Evolutionary conservation across 768 basidiomycete species (phyloP), one percentile per base, ranked within the genome.

Genomic region (Naganishia onofrii): DNA sequence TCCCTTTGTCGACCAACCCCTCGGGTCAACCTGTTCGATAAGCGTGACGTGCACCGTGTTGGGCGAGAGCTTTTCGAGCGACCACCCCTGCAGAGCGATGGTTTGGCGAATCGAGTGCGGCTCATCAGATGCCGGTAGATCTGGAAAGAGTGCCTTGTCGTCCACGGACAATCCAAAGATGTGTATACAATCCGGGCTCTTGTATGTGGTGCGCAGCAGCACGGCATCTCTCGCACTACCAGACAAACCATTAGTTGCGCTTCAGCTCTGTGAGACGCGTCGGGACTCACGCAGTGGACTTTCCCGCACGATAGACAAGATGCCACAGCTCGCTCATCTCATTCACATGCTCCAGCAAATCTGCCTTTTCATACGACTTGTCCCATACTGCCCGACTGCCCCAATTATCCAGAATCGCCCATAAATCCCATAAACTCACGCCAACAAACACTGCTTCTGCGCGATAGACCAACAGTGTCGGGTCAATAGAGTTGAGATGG

Each of bases 51-150:
- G 87, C 0, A 94, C 96, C 1, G 96, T 98, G 2, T 88, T 97
- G 0, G 95, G 96, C 0, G 94, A 97, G 10, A 99, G 84, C 0
- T 90, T 86, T 81, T 98, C 95, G 74, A 99, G 93, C 0, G 95
- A 91, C 91, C 94, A 98, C 56, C 95, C 96, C 82, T 93, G 93
- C n/a, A 99, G 84, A 78, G 96, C 93, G n/a, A 95, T 89, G 79
- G 98, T 94, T 0, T 91, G 92, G 8, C 94, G 89, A 71, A 96
- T 95, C 60, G 90, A 85, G 73, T 86, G 89, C 0, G 90, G 88
- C 58, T 90, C 91, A 0, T 82, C 83, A 83, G 83, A 55, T 85
- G 91, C 72, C 87, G 82, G 82, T 53, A 82, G 76, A 3, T 74
- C 67, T 0, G 92, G 89, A 81, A 97, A 96, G 17, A 96, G 84